Evolutionary conservation across 2,329 filamentous ascomycete genomes (phyloP).

Genomic region (Epichloe baconii): DNA sequence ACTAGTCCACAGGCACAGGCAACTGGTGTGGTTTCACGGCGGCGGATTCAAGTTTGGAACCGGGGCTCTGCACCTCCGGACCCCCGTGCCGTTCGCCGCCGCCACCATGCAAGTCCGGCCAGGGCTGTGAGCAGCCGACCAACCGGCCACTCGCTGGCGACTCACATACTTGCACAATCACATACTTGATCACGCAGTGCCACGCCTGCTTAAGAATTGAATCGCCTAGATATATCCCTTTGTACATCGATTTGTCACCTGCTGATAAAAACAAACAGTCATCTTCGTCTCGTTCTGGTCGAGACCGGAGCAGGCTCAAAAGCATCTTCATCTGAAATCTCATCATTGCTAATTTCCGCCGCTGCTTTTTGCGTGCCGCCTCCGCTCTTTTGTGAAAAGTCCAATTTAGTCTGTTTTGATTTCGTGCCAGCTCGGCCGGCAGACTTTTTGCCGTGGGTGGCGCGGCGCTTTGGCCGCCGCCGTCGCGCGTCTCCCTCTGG

Average conservation of each 20-base stretch:
- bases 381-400: constrained; percentile 26
- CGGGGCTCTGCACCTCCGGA: too few relatives aligned
- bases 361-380: constrained; percentile 31
- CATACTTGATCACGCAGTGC: too few relatives aligned
- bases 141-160: background rate
- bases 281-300: constrained; percentile 20
- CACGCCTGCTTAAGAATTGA: too few relatives aligned
- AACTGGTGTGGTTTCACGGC: too few relatives aligned
- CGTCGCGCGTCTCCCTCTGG: constrained; percentile 10
- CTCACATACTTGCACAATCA: too few relatives aligned
- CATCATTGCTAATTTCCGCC: constrained; percentile 52
- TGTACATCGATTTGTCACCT: too few relatives aligned
- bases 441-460: constrained; percentile 15
- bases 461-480: constrained; percentile 8
- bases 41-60: too few relatives aligned
- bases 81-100: too few relatives aligned
- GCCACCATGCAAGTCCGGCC: too few relatives aligned
- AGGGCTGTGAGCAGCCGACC: background rate
- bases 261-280: background rate
- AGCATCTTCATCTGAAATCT: constrained; percentile 48
- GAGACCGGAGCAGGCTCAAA: constrained; percentile 40
- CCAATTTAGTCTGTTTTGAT: constrained; percentile 21
- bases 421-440: constrained; percentile 8
- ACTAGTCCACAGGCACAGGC: too few relatives aligned
- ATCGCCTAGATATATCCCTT: too few relatives aligned